phyloP scores from a whole-genome alignment of 768 basidiomycete genomes.

The Lepiota venenata region DNA sequence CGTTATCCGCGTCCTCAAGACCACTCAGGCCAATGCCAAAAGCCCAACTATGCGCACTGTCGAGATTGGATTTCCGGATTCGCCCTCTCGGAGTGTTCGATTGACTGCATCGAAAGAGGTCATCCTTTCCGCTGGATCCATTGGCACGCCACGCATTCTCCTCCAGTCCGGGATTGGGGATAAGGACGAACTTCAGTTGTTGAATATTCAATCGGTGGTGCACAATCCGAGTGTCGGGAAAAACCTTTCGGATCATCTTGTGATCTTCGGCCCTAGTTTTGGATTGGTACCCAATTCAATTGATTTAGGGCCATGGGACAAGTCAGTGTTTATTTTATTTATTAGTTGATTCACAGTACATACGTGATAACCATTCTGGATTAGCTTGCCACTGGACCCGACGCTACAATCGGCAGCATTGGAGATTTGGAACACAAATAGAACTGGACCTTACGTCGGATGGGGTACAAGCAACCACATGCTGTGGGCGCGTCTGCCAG shows the following conservation, averaged over 20 bases:
- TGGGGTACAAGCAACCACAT: constrained; percentile 10
- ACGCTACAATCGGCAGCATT: constrained; percentile 13
- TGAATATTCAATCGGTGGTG: no score
- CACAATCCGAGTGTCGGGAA: no score
- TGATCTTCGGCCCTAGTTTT: no score
- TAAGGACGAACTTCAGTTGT: neutral
- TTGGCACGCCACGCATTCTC: neutral
- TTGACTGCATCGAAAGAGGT: neutral
- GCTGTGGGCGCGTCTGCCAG: constrained; percentile 25
- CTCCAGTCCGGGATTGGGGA: constrained; percentile 9
- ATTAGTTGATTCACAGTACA: no score
- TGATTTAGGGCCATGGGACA: no score
- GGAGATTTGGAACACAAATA: constrained; percentile 21
- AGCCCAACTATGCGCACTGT: constrained; percentile 8
- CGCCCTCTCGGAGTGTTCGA: neutral
- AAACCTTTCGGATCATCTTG: no score
- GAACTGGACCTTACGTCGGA: constrained; percentile 19
- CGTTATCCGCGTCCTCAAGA: constrained; percentile 19
- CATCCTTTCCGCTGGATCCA: constrained; percentile 1
- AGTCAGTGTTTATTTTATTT: no score
- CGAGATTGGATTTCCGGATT: neutral
- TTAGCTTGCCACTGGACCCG: no score
- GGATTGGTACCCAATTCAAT: no score
- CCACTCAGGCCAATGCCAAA: neutral
- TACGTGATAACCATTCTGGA: no score